Percentiles rank a stretch among this genome's conserved stretches.
Evolutionary conservation across 2,329 filamentous ascomycete genomes (phyloP).

Genomic region (Ceratocystis eucalypticola): DNA sequence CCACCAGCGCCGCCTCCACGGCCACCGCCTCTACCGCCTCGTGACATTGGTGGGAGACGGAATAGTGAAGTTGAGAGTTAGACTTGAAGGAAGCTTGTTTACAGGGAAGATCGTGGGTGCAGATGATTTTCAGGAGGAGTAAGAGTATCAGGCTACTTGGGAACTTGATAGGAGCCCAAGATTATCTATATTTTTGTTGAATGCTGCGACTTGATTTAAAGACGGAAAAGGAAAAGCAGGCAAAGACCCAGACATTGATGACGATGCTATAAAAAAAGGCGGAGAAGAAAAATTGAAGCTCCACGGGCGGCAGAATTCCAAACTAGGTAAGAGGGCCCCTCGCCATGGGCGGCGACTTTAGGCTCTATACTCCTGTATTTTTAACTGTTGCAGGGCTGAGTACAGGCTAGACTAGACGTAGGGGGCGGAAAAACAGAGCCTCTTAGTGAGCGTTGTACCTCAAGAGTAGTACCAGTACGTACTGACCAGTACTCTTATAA

Average conservation of each 20-base stretch:
- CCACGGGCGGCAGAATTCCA: slow-evolving; percentile 1
- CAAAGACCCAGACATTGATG: neutral
- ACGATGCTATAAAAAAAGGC: neutral
- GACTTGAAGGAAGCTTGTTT: neutral
- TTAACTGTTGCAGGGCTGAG: neutral
- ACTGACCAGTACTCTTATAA: too few species aligned
- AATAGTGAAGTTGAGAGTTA: neutral
- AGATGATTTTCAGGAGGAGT: too few species aligned
- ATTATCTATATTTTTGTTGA: too few species aligned
- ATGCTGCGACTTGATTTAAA: neutral
- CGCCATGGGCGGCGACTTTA: neutral
- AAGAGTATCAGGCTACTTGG: too few species aligned
- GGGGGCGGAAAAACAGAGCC: neutral
- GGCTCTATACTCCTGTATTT: neutral
- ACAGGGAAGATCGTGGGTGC: neutral
- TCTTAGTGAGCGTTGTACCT: neutral
- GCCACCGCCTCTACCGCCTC: slow-evolving; percentile 30
- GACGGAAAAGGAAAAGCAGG: neutral
- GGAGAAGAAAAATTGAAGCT: slow-evolving; percentile 2
- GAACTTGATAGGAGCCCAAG: too few species aligned
- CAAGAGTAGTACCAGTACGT: too few species aligned
- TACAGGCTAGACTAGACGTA: neutral
- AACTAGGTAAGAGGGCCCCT: neutral
- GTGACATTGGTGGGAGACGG: slow-evolving; percentile 8
- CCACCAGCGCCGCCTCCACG: slow-evolving; percentile 37